Evolutionary conservation across 2,329 filamentous ascomycete species (phyloP).

Genomic region (Sporothrix schenckii): DNA sequence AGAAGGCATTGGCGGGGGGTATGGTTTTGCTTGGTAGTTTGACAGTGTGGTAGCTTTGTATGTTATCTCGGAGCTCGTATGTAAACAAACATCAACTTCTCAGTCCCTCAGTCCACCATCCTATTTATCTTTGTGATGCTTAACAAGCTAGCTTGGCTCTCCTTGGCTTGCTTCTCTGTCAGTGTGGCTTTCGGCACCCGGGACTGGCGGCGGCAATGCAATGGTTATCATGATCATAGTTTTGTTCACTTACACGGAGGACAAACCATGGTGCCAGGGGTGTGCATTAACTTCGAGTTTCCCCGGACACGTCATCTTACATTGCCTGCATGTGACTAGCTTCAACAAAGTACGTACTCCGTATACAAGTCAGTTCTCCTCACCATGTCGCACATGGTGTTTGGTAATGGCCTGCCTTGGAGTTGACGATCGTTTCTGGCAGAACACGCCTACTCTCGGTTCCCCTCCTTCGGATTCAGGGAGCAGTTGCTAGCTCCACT

Average conservation of each 20-base stretch:
- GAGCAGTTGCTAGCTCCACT: too few relatives aligned
- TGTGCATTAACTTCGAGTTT: neutral
- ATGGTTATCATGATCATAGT: neutral
- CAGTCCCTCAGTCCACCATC: neutral
- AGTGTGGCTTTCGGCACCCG: neutral
- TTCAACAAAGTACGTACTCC: too few relatives aligned
- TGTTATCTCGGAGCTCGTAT: neutral
- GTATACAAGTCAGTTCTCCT: neutral
- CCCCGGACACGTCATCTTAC: constrained; percentile 19
- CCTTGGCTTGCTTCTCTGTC: neutral
- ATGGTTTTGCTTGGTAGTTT: neutral
- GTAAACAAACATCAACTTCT: neutral
- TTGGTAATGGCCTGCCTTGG: neutral
- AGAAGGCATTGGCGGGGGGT: neutral
- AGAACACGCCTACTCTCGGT: neutral
- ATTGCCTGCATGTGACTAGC: neutral
- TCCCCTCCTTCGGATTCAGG: neutral
- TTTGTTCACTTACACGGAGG: neutral
- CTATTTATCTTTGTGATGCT: neutral
- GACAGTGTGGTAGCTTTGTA: neutral
- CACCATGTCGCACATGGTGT: neutral
- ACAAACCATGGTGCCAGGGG: too few relatives aligned
- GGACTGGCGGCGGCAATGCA: neutral
- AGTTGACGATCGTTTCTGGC: neutral
- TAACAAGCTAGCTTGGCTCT: neutral